Conservation (phyloP, 2,329 filamentous ascomycete genomes). For the Domatiomyces catenatus region DNA sequence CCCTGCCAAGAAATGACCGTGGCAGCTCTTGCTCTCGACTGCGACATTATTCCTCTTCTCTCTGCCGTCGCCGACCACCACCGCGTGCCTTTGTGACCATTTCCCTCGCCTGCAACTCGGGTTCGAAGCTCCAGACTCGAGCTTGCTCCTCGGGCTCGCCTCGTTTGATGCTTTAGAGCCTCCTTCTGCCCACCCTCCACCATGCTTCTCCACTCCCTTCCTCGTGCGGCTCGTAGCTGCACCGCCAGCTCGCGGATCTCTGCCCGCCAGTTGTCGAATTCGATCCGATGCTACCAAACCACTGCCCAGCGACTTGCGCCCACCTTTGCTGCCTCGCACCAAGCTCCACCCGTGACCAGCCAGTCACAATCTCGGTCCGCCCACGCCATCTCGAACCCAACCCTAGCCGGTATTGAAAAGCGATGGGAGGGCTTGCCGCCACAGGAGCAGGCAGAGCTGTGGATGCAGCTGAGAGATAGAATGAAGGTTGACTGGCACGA, state of each 20-base stretch:
- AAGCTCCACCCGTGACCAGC: conserved; percentile 24
- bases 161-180: conserved; percentile 3
- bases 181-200: conserved; percentile 4
- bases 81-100: background rate
- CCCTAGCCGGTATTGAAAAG: conserved; percentile 96
- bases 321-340: conserved; percentile 22
- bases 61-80: background rate
- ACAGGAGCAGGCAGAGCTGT: conserved; percentile 97
- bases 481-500: conserved; percentile 98
- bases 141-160: background rate
- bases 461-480: conserved; percentile 94
- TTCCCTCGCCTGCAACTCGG: conserved; percentile 1
- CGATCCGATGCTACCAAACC: conserved; percentile 14
- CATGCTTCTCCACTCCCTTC: conserved; percentile 33
- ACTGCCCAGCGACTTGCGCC: conserved; percentile 25
- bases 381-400: conserved; percentile 95
- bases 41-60: background rate
- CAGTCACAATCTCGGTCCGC: conserved; percentile 42
- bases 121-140: conserved; percentile 14
- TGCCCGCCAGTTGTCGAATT: conserved; percentile 7
- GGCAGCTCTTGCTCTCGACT: background rate
- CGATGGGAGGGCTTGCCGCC: conserved; percentile 96
- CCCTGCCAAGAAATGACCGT: background rate
- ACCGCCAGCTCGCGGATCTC: conserved; percentile 22
- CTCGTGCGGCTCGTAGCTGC: conserved; percentile 32